Base-by-base conservation (phyloP, 805 yeast species). In the Yamadazyma endophytica region DNA sequence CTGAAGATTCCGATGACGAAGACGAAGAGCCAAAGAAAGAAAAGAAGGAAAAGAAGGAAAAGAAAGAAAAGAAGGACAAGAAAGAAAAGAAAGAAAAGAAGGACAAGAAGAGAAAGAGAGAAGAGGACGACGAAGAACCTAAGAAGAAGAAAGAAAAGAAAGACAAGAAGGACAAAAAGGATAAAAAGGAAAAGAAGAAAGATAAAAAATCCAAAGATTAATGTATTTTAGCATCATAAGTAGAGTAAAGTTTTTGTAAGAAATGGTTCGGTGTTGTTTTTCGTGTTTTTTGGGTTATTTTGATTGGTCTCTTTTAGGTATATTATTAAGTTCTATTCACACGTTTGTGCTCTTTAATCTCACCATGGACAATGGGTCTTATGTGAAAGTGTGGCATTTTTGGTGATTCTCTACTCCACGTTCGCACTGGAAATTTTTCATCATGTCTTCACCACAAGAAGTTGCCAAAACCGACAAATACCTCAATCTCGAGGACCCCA, bases 401-500 rank as follows among this genome's bases (percentile, higher is more conserved):
- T n/a, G n/a, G n/a, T n/a, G n/a, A n/a, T n/a, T n/a, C n/a, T n/a
- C n/a, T n/a, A n/a, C n/a, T n/a, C n/a, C n/a, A n/a, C n/a, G n/a
- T n/a, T n/a, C n/a, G n/a, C n/a, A n/a, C n/a, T n/a, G n/a, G n/a
- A n/a, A n/a, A n/a, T n/a, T n/a, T n/a, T n/a, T n/a, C n/a, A n/a
- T n/a, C n/a, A n/a, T n/a, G n/a, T n/a, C n/a, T n/a, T n/a, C n/a
- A n/a, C n/a, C n/a, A n/a, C n/a, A n/a, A n/a, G n/a, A n/a, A n/a
- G n/a, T n/a, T n/a, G n/a, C n/a, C 14, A 29, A 27, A 23, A 20
- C 26, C 17, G 42, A 37, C 18, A 27, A 27, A 13, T 37, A 31
- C 20, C 33, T 41, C 9, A 25, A 37, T 16, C 22, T 37, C 5
- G 32, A 55, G n/a, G 77, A 73, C 37, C 73, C 77, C 9, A 54